Evolutionary conservation across 169 alveolate genomes (phyloP).

Genomic region (Babesia divergens): DNA sequence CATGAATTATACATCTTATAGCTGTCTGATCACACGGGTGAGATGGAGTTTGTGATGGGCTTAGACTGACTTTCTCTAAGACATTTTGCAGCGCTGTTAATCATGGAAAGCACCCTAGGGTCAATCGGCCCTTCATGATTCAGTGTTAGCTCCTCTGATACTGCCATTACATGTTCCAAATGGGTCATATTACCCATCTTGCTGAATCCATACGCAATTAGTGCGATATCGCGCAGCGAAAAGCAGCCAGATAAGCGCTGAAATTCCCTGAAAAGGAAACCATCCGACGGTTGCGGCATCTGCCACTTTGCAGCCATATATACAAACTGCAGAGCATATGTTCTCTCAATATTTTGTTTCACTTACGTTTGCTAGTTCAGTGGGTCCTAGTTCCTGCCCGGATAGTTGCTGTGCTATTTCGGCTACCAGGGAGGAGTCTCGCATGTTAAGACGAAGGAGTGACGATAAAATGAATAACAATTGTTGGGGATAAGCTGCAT

Average conservation of each 20-base stretch:
- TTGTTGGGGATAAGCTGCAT: constrained; percentile 17
- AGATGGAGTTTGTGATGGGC: constrained; percentile 16
- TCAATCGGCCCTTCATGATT: neutral
- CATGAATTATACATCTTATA: neutral
- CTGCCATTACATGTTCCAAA: neutral
- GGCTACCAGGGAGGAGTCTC: neutral
- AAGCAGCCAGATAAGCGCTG: neutral
- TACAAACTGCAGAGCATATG: constrained; percentile 10
- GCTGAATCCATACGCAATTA: constrained; percentile 38
- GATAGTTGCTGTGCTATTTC: neutral
- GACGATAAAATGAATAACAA: constrained; percentile 43
- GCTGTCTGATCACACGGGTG: constrained; percentile 45
- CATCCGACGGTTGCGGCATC: neutral
- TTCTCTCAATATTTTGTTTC: neutral
- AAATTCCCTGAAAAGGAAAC: neutral
- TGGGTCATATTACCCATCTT: neutral
- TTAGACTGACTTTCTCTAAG: neutral
- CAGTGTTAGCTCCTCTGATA: neutral
- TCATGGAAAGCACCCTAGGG: constrained; percentile 2
- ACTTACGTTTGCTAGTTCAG: constrained; percentile 54
- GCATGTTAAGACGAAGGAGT: constrained; percentile 12
- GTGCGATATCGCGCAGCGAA: constrained; percentile 23
- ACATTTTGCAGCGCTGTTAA: neutral
- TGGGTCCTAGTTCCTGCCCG: neutral
- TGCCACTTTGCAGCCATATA: constrained; percentile 51